Evolutionary conservation across 1,139 yeast genomes (phyloP), one percentile per base, ranked within the genome.

Genomic region (Kluyveromyces marxianus): DNA sequence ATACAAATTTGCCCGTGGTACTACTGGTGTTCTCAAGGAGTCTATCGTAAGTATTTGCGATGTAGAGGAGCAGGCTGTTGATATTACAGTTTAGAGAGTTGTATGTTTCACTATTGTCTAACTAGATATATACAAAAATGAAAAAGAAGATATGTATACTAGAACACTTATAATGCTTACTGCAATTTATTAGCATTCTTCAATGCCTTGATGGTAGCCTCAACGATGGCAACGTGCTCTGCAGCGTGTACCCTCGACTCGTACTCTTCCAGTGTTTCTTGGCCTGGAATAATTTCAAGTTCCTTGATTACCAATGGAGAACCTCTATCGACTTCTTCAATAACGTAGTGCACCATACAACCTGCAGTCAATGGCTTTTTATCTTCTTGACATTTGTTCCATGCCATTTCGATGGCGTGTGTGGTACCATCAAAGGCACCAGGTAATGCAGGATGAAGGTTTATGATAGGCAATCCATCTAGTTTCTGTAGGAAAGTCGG

Each of bases 361-460:
- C 98, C 98, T n/a, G 95, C 96, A 2, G 43, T 52, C 25, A 62
- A 46, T 3, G 63, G 59, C 57, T 77, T 77, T 10, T 75, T 60
- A 48, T 85, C 76, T 50, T 76, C 76, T 61, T 88, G 96, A 37
- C 97, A 97, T 7, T 95, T 95, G 59, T 87, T 74, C 92, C 95
- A 90, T 0, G 97, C 96, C 58, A 97, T 74, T 58, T 92, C 96
- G 51, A 92, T 92, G 25, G 98, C 97, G 68, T 87, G 90, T 3
- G 67, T 63, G 7, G 95, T 90, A 3, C 98, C 98, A 50, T 92
- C 97, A 70, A 92, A 92, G 3, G 90, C 90, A 26, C 96, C 96
- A 2, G 98, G 98, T 48, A 92, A 76, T 0, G 98, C 97, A 2
- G 98, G 98, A 63, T 92, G 98, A 50, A 92, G 70, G 61, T 92